Percentiles rank a stretch among this genome's conserved stretches.
These are phyloP conservation scores for Atkinsonella texensis DNA, from an alignment of 2,329 filamentous ascomycete species.

Conservation along the genomic window DNA sequence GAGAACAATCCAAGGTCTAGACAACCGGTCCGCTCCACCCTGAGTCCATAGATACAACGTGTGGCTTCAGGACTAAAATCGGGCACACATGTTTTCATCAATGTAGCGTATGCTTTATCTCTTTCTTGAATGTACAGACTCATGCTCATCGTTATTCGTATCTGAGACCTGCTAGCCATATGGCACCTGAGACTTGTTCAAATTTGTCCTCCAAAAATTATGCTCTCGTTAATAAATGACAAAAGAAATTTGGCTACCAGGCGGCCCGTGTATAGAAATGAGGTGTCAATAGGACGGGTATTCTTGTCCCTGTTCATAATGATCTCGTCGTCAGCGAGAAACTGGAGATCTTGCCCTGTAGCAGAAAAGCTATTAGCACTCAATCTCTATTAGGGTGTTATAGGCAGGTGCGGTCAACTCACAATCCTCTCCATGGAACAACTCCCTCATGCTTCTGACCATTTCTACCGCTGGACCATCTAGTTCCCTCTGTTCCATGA, in stretches of 20 bases:
- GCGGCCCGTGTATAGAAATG: constrained; percentile 39
- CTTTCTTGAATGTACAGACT: background rate
- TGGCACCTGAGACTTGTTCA: background rate
- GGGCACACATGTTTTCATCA: constrained; percentile 39
- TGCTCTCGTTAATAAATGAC: constrained; percentile 39
- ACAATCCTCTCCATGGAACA: constrained; percentile 34
- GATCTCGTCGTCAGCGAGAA: constrained; percentile 34
- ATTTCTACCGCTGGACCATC: constrained; percentile 34
- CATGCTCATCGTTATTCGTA: background rate
- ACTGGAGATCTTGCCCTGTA: constrained; percentile 26
- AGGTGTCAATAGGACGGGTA: constrained; percentile 34
- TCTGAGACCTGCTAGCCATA: background rate
- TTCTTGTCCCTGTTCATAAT: constrained; percentile 32
- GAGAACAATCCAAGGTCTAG: constrained; percentile 52
- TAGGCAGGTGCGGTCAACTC: constrained; percentile 15
- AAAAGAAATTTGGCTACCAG: constrained; percentile 42
- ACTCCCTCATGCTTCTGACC: constrained; percentile 30
- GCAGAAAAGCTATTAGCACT: background rate
- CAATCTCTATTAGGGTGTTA: background rate
- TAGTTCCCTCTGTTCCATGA: constrained; percentile 31
- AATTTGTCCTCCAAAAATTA: constrained; percentile 28
- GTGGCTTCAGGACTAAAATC: constrained; percentile 52
- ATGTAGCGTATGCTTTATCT: background rate
- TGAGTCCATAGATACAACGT: constrained; percentile 42
- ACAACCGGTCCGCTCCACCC: constrained; percentile 58